Base-by-base conservation (phyloP, 768 basidiomycete genomes). In the Krasilnikovozyma curviuscula region DNA sequence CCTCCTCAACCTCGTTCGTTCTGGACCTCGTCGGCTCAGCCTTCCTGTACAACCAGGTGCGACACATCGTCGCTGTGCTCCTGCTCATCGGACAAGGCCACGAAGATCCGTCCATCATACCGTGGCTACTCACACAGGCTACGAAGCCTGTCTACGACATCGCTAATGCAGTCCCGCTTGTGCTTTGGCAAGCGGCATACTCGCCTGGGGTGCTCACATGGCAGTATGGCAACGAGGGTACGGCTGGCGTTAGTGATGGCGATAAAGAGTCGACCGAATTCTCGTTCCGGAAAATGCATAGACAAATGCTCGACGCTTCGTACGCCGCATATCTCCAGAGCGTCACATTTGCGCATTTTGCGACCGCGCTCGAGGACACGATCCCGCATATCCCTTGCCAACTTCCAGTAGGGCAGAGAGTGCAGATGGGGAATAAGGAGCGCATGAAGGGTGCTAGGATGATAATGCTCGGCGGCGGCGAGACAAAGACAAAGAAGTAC, bases 21-120 rank as follows among this genome's bases (percentile, higher is more conserved):
- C 70, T 93, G 48, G 81, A 97, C 63, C 76, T 95, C 32, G 67
- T 79, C 21, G 89, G 89, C 0, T 77, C 71, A 1, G 89, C 86
- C 1, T 93, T 91, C 61, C 69, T 97, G 34, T 95, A 88, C 65
- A 85, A 97, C 65, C 89, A 93, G 69, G 89, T 93, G 13, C 74
- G 89, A 31, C 85, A 89, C 57, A 89, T 93, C 66, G 81, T 93
- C 74, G 83, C 82, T 2, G 62, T 91, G 42, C 71, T 97, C 18
- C 84, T 95, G 64, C 76, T 93, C 41, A 73, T 91, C 44, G 91
- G 88, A 16, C 65, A 79, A 0, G 75, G 81, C 0, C 71, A 86
- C 46, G 91, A 95, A 60, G 59, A 67, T 6, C 79, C 83, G 0
- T 70, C 70, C 18, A 68, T 91, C 49, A 68, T 95, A 13, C 67